Evolutionary conservation across 345 rosid genomes (phyloP), one percentile per base, ranked within the genome.

Genomic region (Aquilaria malaccensis): DNA sequence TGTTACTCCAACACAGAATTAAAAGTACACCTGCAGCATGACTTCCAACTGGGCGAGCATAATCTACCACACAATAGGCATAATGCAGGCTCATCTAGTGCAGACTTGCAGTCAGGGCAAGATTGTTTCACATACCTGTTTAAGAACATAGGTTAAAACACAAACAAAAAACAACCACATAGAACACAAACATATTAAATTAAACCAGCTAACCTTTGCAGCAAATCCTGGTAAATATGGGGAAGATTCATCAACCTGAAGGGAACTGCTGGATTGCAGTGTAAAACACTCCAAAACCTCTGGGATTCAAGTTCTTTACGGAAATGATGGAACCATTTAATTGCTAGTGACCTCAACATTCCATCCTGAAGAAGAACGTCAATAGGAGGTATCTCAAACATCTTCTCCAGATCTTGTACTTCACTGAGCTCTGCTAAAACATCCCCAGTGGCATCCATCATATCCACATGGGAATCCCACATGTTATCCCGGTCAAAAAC

Each of bases 41-140:
- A 14, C 63, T 80, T 88, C 93, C 88, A 83, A 52, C 55, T 72
- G 15, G 88, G 81, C 50, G 85, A 82, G 85, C 97, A 90, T 71
- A 90, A 64, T 80, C 81, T 90, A 67, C 99, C 97, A 76, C 99
- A 90, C 13, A 94, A 73, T 31, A 94, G 77, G 77, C 99, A 94
- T 53, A 94, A 70, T 11, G 93, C 87, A 50, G 97, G 97, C 49
- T 88, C 97, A 2, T 69, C 80, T 14, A 83, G 52, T 29, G 65
- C 64, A 64, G 62, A 62, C 52, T 72, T 71, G 82, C 99, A 94
- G 68, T 76, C 74, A 45, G 71, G 74, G 68, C 97, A 94, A 63
- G 61, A 67, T 52, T 77, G 87, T 70, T 88, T 94, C 61, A 94
- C 81, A 64, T 76, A 88, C 87, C 99, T 94, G 75, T 72, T 51